Percentiles rank a stretch among this genome's conserved stretches.
These are phyloP conservation scores for Tylopilus sp. DNA, from an alignment of 1,284 basidiomycete genomes.

Conservation along the genomic window DNA sequence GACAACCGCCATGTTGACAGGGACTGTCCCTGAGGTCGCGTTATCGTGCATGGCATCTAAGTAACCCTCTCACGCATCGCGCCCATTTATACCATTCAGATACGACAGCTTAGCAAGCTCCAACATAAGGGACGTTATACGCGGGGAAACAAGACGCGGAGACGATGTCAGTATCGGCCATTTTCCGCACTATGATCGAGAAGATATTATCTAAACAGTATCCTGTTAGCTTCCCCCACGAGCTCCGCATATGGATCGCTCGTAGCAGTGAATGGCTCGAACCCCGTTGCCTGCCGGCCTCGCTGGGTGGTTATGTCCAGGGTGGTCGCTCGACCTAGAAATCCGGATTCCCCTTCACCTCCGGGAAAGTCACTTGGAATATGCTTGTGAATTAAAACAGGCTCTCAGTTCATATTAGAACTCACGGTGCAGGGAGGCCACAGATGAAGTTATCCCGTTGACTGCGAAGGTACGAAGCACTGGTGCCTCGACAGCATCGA, in stretches of 20 bases:
- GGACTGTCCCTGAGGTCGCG: too few relatives aligned
- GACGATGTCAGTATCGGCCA: not conserved
- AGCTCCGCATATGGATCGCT: conserved; percentile 9
- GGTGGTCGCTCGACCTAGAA: conserved; percentile 44
- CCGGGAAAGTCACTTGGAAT: conserved; percentile 63
- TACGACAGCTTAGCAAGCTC: not conserved
- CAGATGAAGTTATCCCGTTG: conserved; percentile 54
- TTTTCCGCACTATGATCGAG: conserved; percentile 1
- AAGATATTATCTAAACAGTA: conserved; percentile 23
- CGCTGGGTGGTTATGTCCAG: conserved; percentile 41
- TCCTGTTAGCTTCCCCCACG: conserved; percentile 22
- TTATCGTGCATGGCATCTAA: too few relatives aligned
- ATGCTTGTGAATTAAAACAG: not conserved
- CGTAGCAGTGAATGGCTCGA: conserved; percentile 31
- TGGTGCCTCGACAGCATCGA: conserved; percentile 21
- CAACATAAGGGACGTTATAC: not conserved
- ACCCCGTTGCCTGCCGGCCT: conserved; percentile 34
- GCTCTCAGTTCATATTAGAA: conserved; percentile 1
- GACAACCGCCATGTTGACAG: too few relatives aligned
- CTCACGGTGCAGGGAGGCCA: conserved; percentile 58
- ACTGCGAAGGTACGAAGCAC: conserved; percentile 56
- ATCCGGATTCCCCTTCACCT: conserved; percentile 62
- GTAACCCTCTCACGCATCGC: too few relatives aligned
- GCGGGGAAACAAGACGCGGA: not conserved
- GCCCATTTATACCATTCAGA: not conserved